These are phyloP conservation scores for Debaryomyces robertsiae DNA, from an alignment of 1,139 yeast genomes.

Conservation along the genomic window DNA sequence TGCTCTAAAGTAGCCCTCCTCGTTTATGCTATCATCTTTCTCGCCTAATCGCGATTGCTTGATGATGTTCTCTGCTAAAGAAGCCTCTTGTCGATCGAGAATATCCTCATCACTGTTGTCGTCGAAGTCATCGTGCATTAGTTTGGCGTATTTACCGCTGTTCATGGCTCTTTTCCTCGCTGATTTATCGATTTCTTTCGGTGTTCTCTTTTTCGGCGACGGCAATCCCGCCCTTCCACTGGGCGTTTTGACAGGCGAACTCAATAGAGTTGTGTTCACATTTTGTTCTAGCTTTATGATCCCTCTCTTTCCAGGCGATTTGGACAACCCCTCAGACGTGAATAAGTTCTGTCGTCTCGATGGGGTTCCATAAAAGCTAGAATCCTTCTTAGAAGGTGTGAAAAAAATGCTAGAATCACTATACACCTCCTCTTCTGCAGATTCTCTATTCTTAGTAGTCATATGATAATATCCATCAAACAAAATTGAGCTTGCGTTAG, in stretches of 20 bases:
- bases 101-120: constrained; percentile 33
- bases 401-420: constrained; percentile 12
- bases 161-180: constrained; percentile 54
- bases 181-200: constrained; percentile 46
- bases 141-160: constrained; percentile 29
- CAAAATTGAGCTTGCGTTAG: neutral
- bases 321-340: constrained; percentile 3
- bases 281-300: constrained; percentile 18
- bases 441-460: constrained; percentile 4
- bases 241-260: constrained; percentile 38
- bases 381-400: constrained; percentile 21
- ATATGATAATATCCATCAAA: constrained; percentile 6
- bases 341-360: constrained; percentile 3
- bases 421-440: constrained; percentile 2
- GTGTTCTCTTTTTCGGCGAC: constrained; percentile 47
- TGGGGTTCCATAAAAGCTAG: constrained; percentile 12
- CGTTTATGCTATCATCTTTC: constrained; percentile 12
- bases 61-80: constrained; percentile 49
- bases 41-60: constrained; percentile 23
- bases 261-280: constrained; percentile 13
- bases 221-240: constrained; percentile 49
- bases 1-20: constrained; percentile 13
- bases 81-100: constrained; percentile 38
- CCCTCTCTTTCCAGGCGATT: constrained; percentile 29
- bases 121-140: constrained; percentile 39